Conservation (phyloP, 2,329 filamentous ascomycete species). For the Clarireedia sp. region DNA sequence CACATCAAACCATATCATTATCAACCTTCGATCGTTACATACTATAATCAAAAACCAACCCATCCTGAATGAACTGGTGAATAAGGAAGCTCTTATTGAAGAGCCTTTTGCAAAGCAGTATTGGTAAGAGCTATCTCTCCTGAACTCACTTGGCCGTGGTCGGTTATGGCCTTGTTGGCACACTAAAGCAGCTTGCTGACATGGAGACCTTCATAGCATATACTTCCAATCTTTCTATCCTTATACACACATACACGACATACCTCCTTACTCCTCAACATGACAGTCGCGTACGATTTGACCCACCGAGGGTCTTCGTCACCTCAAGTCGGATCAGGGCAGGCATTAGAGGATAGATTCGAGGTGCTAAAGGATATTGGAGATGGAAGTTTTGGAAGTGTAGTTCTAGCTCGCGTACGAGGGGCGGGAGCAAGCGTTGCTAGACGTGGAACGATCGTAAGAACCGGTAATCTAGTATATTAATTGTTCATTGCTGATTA, state of each 20-base stretch:
- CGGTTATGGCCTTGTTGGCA: background rate
- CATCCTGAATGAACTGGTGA: conserved; percentile 29
- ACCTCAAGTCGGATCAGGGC: conserved; percentile 33
- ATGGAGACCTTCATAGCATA: conserved; percentile 12
- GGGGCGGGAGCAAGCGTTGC: conserved; percentile 84
- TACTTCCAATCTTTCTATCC: conserved; percentile 4
- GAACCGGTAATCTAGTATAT: conserved; percentile 29
- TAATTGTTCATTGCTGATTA: conserved; percentile 14
- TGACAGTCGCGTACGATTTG: conserved; percentile 71
- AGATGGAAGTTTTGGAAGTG: conserved; percentile 96
- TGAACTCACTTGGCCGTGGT: background rate
- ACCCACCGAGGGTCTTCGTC: conserved; percentile 59
- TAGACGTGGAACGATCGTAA: conserved; percentile 84
- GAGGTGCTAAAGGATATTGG: conserved; percentile 97
- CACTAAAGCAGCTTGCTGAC: conserved; percentile 1
- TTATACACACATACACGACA: background rate
- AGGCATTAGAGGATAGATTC: conserved; percentile 84
- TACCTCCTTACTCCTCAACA: conserved; percentile 35
- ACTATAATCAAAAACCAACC: conserved; percentile 5
- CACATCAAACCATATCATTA: conserved; percentile 10
- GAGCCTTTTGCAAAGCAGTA: conserved; percentile 21
- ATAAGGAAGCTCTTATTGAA: conserved; percentile 26
- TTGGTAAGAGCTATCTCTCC: conserved; percentile 4
- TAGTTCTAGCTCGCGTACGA: conserved; percentile 83
- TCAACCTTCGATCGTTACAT: conserved; percentile 10